A percentile compares a stretch with the other conserved stretches of the same genome.
Conservation (phyloP, 1,284 basidiomycete species). For the Ceratobasidium theobromae region DNA sequence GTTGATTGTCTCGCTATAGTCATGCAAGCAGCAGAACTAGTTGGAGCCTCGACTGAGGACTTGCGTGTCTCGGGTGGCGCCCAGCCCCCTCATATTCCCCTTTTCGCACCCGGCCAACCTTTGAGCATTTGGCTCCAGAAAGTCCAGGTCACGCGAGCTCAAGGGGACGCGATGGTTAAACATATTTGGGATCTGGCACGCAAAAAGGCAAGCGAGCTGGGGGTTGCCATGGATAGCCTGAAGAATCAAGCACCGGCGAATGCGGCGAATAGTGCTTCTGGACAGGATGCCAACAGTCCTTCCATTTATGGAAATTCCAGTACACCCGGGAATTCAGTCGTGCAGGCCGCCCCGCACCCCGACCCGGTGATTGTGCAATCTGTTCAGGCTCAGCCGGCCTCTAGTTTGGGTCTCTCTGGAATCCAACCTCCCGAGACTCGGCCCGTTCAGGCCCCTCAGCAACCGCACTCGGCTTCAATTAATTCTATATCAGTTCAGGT, state of each 20-base stretch:
- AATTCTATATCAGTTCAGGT: neutral
- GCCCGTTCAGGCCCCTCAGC: neutral
- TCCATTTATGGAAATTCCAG: neutral
- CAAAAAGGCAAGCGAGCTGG: neutral
- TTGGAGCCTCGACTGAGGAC: neutral
- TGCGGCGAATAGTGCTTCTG: neutral
- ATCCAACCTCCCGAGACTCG: neutral
- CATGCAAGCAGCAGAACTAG: neutral
- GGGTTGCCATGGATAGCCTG: neutral
- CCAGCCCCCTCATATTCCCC: neutral
- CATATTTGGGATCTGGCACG: slow-evolving; percentile 1
- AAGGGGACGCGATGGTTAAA: neutral
- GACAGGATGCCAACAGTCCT: neutral
- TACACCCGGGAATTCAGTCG: neutral
- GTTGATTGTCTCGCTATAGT: slow-evolving; percentile 13
- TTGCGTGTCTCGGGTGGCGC: neutral
- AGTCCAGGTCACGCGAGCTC: neutral
- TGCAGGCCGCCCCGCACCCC: neutral
- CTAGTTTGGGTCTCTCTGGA: too few relatives aligned
- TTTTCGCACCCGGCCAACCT: slow-evolving; percentile 16
- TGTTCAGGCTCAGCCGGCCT: neutral
- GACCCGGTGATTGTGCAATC: neutral
- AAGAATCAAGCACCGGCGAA: neutral
- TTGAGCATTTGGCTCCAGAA: slow-evolving; percentile 2
- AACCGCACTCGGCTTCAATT: neutral